Evolutionary conservation across 75 land plant species (phyloP), one percentile per base, ranked within the genome.

Genomic region (Cryptomeria japonica): DNA sequence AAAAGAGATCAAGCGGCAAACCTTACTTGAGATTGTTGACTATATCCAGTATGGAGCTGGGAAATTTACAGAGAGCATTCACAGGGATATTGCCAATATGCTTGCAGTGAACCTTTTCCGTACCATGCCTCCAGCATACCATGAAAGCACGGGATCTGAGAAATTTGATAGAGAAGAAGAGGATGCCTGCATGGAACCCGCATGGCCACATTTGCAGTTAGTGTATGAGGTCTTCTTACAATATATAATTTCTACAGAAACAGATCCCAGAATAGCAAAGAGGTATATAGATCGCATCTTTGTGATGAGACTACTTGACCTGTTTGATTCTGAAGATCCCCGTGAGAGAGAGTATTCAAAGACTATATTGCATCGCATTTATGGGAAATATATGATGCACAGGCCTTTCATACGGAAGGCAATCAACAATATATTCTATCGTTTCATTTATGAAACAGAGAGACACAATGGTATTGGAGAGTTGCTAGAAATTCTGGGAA

Each of bases 401-500:
- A 83, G 92, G n/a, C 92, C 92, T 28, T 91, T 91, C 86, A 91
- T 91, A 46, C 92, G 92, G 3, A 90, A 87, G 85, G 92, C 92
- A 38, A 91, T 91, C 22, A 90, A 90, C 89, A 91, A 91, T 83
- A 91, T 91, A 47, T 91, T 90, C 75, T 90, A 90, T 73, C 90
- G 90, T 31, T 88, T 88, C 55, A 87, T 88, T 11, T 88, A 56
- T 84, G 89, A 88, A 84, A 89, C 90, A 19, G 90, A 90, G 86
- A 88, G 73, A 42, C 90, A 90, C 75, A 90, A 90, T 87, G 90
- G 90, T 49, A 90, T 90, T 36, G 88, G 91, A 31, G 90, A 90
- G 76, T 64, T 90, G 42, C 49, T 90, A 39, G 90, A 90, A 80
- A 90, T 90, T 55, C 84, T 90, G 86, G 90, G 90, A 4, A 90